Percentiles rank a stretch among this genome's conserved stretches.
phyloP scores from a whole-genome alignment of 192 early-diverging fungal genomes.

The Umbelopsis sp. region DNA sequence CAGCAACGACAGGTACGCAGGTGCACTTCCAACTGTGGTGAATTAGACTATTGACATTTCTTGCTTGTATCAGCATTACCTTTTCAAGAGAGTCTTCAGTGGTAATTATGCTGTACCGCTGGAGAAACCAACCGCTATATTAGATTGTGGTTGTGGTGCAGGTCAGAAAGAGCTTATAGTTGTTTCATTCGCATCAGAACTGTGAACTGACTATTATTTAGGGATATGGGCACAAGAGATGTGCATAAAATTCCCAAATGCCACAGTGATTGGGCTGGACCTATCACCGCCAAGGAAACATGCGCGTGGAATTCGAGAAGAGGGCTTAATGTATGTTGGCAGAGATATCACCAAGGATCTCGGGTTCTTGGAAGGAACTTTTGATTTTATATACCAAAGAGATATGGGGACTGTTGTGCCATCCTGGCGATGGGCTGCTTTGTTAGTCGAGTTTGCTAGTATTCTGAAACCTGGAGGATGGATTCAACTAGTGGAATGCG shows the following conservation, averaged over 20 bases:
- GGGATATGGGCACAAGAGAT: slow-evolving; percentile 49
- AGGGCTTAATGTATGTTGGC: slow-evolving; percentile 40
- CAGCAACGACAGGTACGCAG: slow-evolving; percentile 1
- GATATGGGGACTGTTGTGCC: slow-evolving; percentile 27
- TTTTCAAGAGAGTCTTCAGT: slow-evolving; percentile 32
- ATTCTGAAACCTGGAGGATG: slow-evolving; percentile 37
- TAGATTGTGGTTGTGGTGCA: slow-evolving; percentile 30
- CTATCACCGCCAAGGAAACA: slow-evolving; percentile 32
- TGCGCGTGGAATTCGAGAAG: neutral
- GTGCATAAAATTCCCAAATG: slow-evolving; percentile 48
- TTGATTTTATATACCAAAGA: slow-evolving; percentile 50
- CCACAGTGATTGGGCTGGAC: slow-evolving; percentile 52
- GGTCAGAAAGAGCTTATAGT: slow-evolving; percentile 17
- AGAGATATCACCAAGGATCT: slow-evolving; percentile 41
- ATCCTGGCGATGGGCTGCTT: slow-evolving; percentile 24
- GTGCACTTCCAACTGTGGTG: neutral
- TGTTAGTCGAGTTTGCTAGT: slow-evolving; percentile 29
- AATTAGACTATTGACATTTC: neutral
- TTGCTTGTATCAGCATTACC: slow-evolving; percentile 25
- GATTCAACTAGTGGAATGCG: slow-evolving; percentile 34
- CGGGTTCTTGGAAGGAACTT: slow-evolving; percentile 45
- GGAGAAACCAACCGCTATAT: neutral
- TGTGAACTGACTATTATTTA: neutral
- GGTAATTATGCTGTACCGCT: slow-evolving; percentile 24
- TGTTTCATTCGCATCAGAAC: neutral